Base-by-base conservation (phyloP, 805 yeast genomes). In the Suhomyces canberraensis region DNA sequence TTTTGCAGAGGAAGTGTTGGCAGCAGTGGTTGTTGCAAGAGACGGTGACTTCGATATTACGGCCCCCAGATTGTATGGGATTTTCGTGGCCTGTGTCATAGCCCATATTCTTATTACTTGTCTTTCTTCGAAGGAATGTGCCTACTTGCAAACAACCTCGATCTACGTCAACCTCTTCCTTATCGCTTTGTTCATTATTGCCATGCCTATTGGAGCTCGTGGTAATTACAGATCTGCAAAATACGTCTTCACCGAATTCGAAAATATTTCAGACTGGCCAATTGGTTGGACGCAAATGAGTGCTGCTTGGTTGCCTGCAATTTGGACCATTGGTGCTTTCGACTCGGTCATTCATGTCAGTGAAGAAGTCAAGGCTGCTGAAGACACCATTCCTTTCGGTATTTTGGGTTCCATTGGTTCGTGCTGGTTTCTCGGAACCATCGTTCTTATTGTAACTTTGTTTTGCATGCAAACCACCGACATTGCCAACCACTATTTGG, bases 261-360 rank as follows among this genome's bases (percentile, higher is more conserved):
- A 51, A 29, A 56, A 53, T 44, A 44, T 42, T 22, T 52, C 61
- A 13, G 56, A 57, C 29, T 58, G 58, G 69, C 49, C 51, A 2
- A 35, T 39, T 16, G 54, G 54, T 13, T 50, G 56, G 56, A 47
- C 56, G 25, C 59, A 56, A 39, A 35, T 52, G 15, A 42, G 43
- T 41, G 55, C 48, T 37, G 50, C 61, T 33, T 66, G 59, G 22
- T 54, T 63, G 35, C 68, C 68, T 5, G 62, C 62, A 35, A 54
- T 64, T 34, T 64, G 68, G 68, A 48, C 62, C 18, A 66, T 66
- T 44, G 51, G 61, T 31, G 65, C 71, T 42, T 59, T 66, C 24
- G 72, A 66, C 50, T 54, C 62, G 22, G 70, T 69, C 15, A 54
- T 68, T 17, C 72, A 66, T 42, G 56, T 66, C 52, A 65, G 66